phyloP scores from a whole-genome alignment of 768 basidiomycete species.

The Hebeloma cylindrosporum region DNA sequence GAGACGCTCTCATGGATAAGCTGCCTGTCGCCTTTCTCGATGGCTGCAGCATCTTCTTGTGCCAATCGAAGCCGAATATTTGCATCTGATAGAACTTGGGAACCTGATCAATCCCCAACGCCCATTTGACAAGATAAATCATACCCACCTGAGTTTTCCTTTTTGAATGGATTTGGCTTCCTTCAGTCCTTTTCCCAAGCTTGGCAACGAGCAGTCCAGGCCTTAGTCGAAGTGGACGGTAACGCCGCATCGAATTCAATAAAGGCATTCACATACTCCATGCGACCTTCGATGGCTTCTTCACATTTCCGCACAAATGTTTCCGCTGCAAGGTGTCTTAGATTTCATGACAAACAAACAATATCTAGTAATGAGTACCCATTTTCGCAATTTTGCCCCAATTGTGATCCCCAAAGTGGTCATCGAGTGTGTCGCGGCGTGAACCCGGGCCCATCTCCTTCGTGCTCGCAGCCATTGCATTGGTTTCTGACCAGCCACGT shows the following conservation, averaged over 20 bases:
- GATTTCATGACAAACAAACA: neutral
- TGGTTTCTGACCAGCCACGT: constrained; percentile 32
- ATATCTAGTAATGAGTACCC: constrained; percentile 10
- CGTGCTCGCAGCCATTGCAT: constrained; percentile 31
- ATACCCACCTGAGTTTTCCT: constrained; percentile 1
- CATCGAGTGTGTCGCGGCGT: constrained; percentile 32
- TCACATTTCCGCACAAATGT: constrained; percentile 7
- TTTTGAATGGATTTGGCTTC: constrained; percentile 12
- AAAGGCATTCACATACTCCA: constrained; percentile 6
- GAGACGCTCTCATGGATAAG: constrained; percentile 15
- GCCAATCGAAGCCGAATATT: constrained; percentile 14
- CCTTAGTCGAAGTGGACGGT: neutral
- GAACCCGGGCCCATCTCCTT: constrained; percentile 34
- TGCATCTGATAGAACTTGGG: neutral
- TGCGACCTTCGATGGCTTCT: constrained; percentile 5
- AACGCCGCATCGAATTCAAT: constrained; percentile 13
- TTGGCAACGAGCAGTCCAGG: constrained; percentile 21
- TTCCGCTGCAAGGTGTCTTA: too few relatives aligned
- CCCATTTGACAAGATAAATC: neutral
- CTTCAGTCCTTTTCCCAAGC: constrained; percentile 11
- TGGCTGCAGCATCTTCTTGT: constrained; percentile 6
- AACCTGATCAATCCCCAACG: neutral
- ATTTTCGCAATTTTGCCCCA: constrained; percentile 27
- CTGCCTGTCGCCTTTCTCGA: neutral
- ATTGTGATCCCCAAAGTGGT: constrained; percentile 35